Evolutionary conservation across 148 eudicot genomes (phyloP).

Genomic region (Chenopodium berlandieri): DNA sequence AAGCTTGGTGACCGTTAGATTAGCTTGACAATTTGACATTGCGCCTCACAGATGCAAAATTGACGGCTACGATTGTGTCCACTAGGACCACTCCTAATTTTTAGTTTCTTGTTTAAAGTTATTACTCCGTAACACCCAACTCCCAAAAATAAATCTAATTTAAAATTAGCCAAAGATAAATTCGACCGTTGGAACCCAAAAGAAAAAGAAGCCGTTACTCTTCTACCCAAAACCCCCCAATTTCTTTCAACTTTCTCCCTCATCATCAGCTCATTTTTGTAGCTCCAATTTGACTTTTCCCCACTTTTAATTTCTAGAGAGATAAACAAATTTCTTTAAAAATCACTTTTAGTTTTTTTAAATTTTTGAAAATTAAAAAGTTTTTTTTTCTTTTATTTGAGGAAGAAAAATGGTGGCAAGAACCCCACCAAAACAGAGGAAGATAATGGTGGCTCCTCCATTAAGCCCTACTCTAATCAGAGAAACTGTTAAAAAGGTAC

Average conservation of each 20-base stretch:
- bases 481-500: constrained; percentile 81
- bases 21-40: background rate
- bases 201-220: constrained; percentile 27
- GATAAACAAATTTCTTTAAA: constrained; percentile 12
- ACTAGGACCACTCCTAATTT: background rate
- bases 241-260: background rate
- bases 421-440: constrained; percentile 71
- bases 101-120: background rate
- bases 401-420: constrained; percentile 69
- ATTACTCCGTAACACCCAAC: too few relatives aligned
- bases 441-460: constrained; percentile 59
- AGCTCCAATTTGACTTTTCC: constrained; percentile 22
- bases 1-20: background rate
- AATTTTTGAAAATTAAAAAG: background rate
- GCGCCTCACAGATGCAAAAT: constrained; percentile 24
- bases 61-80: constrained; percentile 13
- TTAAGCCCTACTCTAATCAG: constrained; percentile 68
- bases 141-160: constrained; percentile 10
- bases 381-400: background rate
- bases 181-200: constrained; percentile 36
- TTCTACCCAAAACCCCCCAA: constrained; percentile 8
- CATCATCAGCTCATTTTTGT: background rate
- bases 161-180: background rate
- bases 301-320: constrained; percentile 13
- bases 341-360: background rate